phyloP scores from a whole-genome alignment of 2,329 filamentous ascomycete genomes.

The Fusarium sp. region DNA sequence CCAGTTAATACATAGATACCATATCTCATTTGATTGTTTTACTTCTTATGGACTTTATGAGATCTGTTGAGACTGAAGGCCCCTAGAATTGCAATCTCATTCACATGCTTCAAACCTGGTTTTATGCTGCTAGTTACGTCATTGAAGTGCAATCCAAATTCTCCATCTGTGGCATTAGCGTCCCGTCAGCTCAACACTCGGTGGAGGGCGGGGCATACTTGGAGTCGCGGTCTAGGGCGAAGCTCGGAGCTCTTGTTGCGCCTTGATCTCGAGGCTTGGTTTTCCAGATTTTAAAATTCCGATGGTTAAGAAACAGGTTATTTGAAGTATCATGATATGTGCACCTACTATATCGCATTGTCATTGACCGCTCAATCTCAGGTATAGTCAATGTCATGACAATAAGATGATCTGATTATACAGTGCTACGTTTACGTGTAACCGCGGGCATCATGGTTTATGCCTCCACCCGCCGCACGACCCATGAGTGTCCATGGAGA shows the following conservation, averaged over 20 bases:
- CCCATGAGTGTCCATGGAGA: slow-evolving; percentile 23
- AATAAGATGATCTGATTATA: slow-evolving; percentile 20
- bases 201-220: slow-evolving; percentile 21
- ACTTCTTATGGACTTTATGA: too few species aligned
- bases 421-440: neutral
- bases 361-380: slow-evolving; percentile 5
- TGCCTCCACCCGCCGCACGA: slow-evolving; percentile 18
- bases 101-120: slow-evolving; percentile 18
- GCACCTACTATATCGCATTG: too few species aligned
- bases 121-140: slow-evolving; percentile 30
- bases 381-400: slow-evolving; percentile 14
- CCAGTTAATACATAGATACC: neutral
- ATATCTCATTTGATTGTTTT: neutral
- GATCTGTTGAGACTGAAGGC: neutral
- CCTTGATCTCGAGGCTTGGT: slow-evolving; percentile 19
- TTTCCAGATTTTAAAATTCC: neutral
- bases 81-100: neutral
- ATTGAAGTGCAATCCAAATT: slow-evolving; percentile 36
- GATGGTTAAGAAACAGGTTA: neutral
- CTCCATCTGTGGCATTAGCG: slow-evolving; percentile 24
- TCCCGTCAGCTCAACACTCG: slow-evolving; percentile 16
- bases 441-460: slow-evolving; percentile 16
- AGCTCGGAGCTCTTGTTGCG: slow-evolving; percentile 30
- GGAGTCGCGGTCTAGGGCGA: slow-evolving; percentile 14
- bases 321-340: neutral